These are phyloP conservation scores for Boletus hoseneyae DNA, from an alignment of 1,284 basidiomycete species.

Conservation along the genomic window DNA sequence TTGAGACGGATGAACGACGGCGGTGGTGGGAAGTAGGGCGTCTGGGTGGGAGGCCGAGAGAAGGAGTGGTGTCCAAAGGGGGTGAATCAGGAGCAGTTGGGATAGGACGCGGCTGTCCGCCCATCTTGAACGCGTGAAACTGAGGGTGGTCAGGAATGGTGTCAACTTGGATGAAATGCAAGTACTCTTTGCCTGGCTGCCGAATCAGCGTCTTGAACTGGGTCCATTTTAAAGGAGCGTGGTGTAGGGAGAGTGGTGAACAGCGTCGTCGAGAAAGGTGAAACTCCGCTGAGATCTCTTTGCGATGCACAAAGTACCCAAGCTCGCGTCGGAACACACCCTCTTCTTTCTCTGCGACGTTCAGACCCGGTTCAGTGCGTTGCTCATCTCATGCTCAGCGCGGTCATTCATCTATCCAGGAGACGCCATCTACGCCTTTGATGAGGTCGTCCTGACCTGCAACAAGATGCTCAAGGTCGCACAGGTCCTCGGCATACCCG, in stretches of 20 bases:
- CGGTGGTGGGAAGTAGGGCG: slow-evolving; percentile 71
- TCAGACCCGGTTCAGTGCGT: slow-evolving; percentile 71
- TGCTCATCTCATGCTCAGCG: no score
- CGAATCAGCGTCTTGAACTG: slow-evolving; percentile 32
- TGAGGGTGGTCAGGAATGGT: slow-evolving; percentile 23
- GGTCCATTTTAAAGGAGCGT: slow-evolving; percentile 40
- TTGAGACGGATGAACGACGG: slow-evolving; percentile 80
- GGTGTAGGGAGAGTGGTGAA: slow-evolving; percentile 2
- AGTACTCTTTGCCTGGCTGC: slow-evolving; percentile 47
- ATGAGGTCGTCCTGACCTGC: slow-evolving; percentile 63
- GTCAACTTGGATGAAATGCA: not conserved
- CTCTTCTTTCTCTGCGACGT: slow-evolving; percentile 80
- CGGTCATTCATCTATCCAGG: slow-evolving; percentile 32
- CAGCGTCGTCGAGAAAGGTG: not conserved
- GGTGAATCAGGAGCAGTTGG: slow-evolving; percentile 34
- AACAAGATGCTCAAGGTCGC: slow-evolving; percentile 79
- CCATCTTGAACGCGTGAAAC: slow-evolving; percentile 66
- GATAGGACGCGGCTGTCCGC: slow-evolving; percentile 29
- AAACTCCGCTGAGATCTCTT: slow-evolving; percentile 18
- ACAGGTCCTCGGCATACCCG: slow-evolving; percentile 64
- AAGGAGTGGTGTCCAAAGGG: slow-evolving; percentile 23
- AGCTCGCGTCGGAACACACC: slow-evolving; percentile 46
- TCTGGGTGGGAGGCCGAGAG: slow-evolving; percentile 41
- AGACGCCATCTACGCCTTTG: slow-evolving; percentile 61
- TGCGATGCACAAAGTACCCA: slow-evolving; percentile 33